A percentile compares a stretch with the other conserved stretches of the same genome.
Conservation (phyloP, 306 rosid genomes). For the Coriaria nepalensis region DNA sequence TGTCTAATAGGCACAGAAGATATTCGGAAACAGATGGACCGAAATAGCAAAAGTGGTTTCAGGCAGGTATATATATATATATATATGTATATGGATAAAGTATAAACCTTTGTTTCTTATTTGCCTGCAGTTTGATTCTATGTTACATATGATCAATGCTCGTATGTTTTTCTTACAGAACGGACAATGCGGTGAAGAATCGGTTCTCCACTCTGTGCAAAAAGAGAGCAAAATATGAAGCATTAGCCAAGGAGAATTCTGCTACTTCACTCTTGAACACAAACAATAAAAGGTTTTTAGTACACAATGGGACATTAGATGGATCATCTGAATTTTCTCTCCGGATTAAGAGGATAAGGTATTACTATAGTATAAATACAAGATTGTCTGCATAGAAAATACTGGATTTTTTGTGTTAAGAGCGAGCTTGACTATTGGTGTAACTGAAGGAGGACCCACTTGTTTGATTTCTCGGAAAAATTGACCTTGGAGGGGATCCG, state of each 20-base stretch:
- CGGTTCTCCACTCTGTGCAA: constrained; percentile 93
- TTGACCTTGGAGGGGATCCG: constrained; percentile 36
- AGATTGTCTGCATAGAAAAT: too few species aligned
- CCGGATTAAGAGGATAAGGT: constrained; percentile 63
- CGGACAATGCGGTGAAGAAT: constrained; percentile 98
- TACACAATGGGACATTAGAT: constrained; percentile 37
- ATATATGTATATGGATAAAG: background rate
- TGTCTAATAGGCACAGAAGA: constrained; percentile 74
- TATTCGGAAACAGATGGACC: constrained; percentile 97
- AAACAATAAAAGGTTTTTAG: constrained; percentile 53
- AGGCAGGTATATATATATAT: constrained; percentile 58
- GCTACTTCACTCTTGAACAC: constrained; percentile 42
- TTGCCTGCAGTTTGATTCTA: background rate
- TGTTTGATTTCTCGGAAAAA: constrained; percentile 39
- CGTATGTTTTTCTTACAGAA: constrained; percentile 37
- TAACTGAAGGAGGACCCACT: constrained; percentile 48
- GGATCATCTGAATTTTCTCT: constrained; percentile 37
- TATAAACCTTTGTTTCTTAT: constrained; percentile 5
- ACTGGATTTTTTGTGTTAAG: background rate
- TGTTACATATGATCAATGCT: constrained; percentile 7
- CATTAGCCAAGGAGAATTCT: constrained; percentile 71
- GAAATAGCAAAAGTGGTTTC: constrained; percentile 99
- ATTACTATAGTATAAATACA: constrained; percentile 2
- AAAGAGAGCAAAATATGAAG: constrained; percentile 95
- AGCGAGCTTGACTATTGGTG: constrained; percentile 6